Evolutionary conservation across 1,284 basidiomycete species (phyloP).

Genomic region (Porphyrellus sp.): DNA sequence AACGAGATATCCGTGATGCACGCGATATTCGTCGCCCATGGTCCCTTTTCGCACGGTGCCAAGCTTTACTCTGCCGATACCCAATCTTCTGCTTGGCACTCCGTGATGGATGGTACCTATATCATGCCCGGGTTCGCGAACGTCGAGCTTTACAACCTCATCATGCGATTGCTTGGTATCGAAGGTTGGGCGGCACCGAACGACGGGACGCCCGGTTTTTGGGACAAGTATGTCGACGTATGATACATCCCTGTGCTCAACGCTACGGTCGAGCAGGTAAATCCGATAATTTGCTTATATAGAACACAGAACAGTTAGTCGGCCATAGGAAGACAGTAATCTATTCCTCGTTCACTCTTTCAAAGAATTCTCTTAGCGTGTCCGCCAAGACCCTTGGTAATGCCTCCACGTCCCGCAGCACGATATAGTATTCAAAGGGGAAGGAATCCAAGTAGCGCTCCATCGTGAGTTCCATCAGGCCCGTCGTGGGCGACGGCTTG

Average conservation of each 20-base stretch:
- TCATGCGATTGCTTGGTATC: slow-evolving; percentile 73
- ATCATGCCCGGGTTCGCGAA: slow-evolving; percentile 81
- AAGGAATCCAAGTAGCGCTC: slow-evolving; percentile 93
- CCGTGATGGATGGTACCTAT: slow-evolving; percentile 58
- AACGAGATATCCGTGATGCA: slow-evolving; percentile 76
- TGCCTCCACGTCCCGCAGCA: slow-evolving; percentile 87
- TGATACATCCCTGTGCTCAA: slow-evolving; percentile 4
- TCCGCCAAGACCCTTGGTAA: slow-evolving; percentile 90
- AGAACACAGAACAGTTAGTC: too few species aligned
- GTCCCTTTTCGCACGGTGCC: slow-evolving; percentile 71
- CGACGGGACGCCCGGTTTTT: slow-evolving; percentile 79
- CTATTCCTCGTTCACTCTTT: slow-evolving; percentile 63
- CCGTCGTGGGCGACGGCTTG: slow-evolving; percentile 63
- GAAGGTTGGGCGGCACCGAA: slow-evolving; percentile 55
- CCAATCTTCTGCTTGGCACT: slow-evolving; percentile 59
- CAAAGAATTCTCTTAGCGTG: slow-evolving; percentile 91
- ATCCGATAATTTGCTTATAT: too few species aligned
- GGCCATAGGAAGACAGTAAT: too few species aligned
- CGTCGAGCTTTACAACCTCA: slow-evolving; percentile 80
- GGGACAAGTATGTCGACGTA: slow-evolving; percentile 63
- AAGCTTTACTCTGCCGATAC: slow-evolving; percentile 43
- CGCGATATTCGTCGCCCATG: slow-evolving; percentile 87
- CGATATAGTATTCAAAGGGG: slow-evolving; percentile 98
- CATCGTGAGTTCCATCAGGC: slow-evolving; percentile 85
- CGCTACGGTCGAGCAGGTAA: background rate